A percentile compares a stretch with the other conserved stretches of the same genome.
Conservation (phyloP, 805 yeast genomes). For the Zygoascus tannicola region DNA sequence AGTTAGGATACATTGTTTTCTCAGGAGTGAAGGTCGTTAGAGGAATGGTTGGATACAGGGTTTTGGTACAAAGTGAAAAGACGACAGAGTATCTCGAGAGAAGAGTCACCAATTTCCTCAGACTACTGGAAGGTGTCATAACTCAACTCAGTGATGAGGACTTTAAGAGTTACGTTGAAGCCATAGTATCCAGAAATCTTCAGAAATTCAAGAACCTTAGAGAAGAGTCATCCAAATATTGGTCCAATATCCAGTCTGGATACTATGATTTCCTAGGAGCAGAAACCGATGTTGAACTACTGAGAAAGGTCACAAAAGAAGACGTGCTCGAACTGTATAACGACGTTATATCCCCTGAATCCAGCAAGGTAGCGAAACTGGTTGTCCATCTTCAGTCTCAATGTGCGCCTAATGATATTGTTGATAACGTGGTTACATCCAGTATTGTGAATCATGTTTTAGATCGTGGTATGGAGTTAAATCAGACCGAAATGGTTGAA, state of each 20-base stretch:
- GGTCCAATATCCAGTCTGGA: constrained; percentile 63
- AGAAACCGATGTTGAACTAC: constrained; percentile 45
- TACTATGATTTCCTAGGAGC: constrained; percentile 64
- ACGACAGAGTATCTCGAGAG: constrained; percentile 62
- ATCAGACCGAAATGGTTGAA: constrained; percentile 9
- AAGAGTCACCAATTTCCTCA: constrained; percentile 63
- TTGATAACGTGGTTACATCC: constrained; percentile 7
- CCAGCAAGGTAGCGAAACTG: constrained; percentile 34
- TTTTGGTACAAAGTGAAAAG: constrained; percentile 79
- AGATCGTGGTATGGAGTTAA: constrained; percentile 8
- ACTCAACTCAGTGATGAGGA: constrained; percentile 50
- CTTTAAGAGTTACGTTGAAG: constrained; percentile 57
- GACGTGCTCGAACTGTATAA: constrained; percentile 52
- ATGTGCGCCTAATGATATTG: constrained; percentile 9
- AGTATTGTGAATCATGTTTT: constrained; percentile 11
- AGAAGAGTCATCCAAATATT: constrained; percentile 63
- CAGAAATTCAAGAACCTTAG: constrained; percentile 67
- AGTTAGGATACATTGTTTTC: constrained; percentile 89
- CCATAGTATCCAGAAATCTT: constrained; percentile 54
- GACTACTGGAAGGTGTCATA: constrained; percentile 37
- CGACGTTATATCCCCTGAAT: constrained; percentile 33
- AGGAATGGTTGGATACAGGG: constrained; percentile 61
- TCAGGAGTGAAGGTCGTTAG: constrained; percentile 62
- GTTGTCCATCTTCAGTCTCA: constrained; percentile 60
- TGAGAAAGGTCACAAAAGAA: constrained; percentile 43